phyloP scores from a whole-genome alignment of 257 asterid genomes.

The Jasminum sambac region DNA sequence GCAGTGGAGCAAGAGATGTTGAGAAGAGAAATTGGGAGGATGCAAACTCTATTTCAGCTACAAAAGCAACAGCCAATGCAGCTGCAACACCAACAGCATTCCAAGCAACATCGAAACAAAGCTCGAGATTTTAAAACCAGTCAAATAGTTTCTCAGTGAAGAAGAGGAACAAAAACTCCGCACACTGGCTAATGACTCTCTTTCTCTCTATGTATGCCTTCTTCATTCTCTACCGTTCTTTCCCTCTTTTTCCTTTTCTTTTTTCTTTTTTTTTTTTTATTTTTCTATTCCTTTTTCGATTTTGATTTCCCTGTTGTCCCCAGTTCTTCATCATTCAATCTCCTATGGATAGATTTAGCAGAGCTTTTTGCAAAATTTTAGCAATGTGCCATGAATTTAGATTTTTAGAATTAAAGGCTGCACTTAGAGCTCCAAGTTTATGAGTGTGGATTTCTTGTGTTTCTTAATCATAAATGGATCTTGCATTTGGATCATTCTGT shows the following conservation, averaged over 20 bases:
- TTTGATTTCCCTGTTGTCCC: not conserved
- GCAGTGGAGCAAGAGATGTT: constrained; percentile 90
- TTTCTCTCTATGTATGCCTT: not conserved
- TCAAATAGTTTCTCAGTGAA: constrained; percentile 27
- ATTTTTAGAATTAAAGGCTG: constrained; percentile 29
- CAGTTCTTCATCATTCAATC: constrained; percentile 23
- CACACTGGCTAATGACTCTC: constrained; percentile 18
- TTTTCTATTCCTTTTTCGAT: too few species aligned
- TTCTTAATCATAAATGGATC: not conserved
- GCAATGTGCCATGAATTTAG: constrained; percentile 24
- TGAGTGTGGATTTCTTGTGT: not conserved
- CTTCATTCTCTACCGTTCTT: constrained; percentile 3
- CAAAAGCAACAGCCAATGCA: constrained; percentile 58
- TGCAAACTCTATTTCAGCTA: constrained; percentile 54
- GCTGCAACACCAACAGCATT: constrained; percentile 40
- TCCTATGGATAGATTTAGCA: constrained; percentile 25
- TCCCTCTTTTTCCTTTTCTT: not conserved
- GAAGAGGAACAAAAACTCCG: constrained; percentile 42
- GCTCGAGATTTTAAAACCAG: constrained; percentile 49
- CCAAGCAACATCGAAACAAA: constrained; percentile 50
- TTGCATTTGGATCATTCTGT: not conserved
- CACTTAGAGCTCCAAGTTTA: constrained; percentile 16
- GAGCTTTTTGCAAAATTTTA: constrained; percentile 23
- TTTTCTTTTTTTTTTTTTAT: too few species aligned
- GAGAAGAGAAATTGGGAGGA: constrained; percentile 74